These are phyloP conservation scores for Pichia norvegensis DNA, from an alignment of 1,139 yeast genomes.

Conservation along the genomic window DNA sequence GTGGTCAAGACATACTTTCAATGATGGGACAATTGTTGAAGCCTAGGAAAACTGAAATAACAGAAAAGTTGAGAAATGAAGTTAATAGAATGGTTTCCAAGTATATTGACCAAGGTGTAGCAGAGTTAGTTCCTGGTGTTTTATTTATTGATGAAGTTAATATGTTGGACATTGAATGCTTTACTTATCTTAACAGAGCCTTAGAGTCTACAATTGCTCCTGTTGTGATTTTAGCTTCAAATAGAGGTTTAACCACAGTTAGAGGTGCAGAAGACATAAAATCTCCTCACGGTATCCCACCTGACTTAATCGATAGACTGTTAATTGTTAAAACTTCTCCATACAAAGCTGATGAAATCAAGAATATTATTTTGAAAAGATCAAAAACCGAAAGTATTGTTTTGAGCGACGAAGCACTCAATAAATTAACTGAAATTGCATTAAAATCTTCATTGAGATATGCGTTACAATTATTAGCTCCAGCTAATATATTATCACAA, in stretches of 20 bases:
- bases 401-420: constrained; percentile 59
- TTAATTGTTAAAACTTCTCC: constrained; percentile 88
- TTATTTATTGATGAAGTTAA: constrained; percentile 95
- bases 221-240: constrained; percentile 88
- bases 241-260: constrained; percentile 86
- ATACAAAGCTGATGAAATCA: constrained; percentile 75
- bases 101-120: constrained; percentile 96
- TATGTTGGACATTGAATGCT: constrained; percentile 94
- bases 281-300: constrained; percentile 96
- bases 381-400: constrained; percentile 67
- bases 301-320: constrained; percentile 85
- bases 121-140: constrained; percentile 97
- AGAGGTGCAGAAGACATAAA: constrained; percentile 84
- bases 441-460: constrained; percentile 76
- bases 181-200: constrained; percentile 90
- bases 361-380: constrained; percentile 73
- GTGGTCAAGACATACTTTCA: constrained; percentile 95
- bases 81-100: constrained; percentile 94
- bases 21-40: constrained; percentile 98
- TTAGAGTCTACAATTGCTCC: constrained; percentile 90
- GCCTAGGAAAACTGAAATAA: constrained; percentile 97
- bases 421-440: constrained; percentile 65
- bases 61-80: constrained; percentile 87
- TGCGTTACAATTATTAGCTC: constrained; percentile 83
- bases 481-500: constrained; percentile 77